These are phyloP conservation scores for Candida tetrigidarum DNA, from an alignment of 1,139 yeast species.

Conservation along the genomic window DNA sequence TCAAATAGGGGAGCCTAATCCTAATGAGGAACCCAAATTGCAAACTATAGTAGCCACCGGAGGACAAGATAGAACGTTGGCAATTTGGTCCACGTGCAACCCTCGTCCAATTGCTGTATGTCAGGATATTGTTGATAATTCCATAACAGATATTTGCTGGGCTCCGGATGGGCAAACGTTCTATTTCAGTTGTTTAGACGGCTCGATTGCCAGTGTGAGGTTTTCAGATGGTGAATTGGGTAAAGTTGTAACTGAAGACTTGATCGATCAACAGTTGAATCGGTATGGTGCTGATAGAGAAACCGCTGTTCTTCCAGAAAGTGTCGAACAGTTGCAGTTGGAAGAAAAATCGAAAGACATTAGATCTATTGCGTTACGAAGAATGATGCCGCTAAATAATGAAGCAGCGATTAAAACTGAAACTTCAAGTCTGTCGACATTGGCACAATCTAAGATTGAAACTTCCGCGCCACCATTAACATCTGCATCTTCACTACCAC, in stretches of 20 bases:
- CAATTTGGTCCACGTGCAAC: slow-evolving; percentile 68
- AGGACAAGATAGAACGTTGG: slow-evolving; percentile 76
- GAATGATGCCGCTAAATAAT: slow-evolving; percentile 15
- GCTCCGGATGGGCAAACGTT: slow-evolving; percentile 74
- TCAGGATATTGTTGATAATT: slow-evolving; percentile 59
- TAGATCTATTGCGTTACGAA: slow-evolving; percentile 12
- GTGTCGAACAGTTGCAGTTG: slow-evolving; percentile 72
- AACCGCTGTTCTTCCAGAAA: slow-evolving; percentile 82
- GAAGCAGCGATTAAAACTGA: neutral
- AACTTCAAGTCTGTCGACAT: slow-evolving; percentile 9
- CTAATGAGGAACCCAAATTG: slow-evolving; percentile 20
- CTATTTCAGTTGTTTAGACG: slow-evolving; percentile 83
- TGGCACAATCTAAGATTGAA: slow-evolving; percentile 4
- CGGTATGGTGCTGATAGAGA: slow-evolving; percentile 91
- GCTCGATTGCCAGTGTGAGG: slow-evolving; percentile 70
- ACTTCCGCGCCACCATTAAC: slow-evolving; percentile 12
- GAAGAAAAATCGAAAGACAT: slow-evolving; percentile 51
- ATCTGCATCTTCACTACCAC: no score
- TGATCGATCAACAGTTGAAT: slow-evolving; percentile 67
- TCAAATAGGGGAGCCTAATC: slow-evolving; percentile 29
- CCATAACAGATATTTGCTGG: slow-evolving; percentile 80
- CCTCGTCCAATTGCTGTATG: slow-evolving; percentile 69
- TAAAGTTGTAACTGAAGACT: slow-evolving; percentile 64
- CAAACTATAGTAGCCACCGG: slow-evolving; percentile 73
- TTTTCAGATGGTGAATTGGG: slow-evolving; percentile 83